Evolutionary conservation across 768 basidiomycete genomes (phyloP), one percentile per base, ranked within the genome.

Genomic region (Pleurotus platypus): DNA sequence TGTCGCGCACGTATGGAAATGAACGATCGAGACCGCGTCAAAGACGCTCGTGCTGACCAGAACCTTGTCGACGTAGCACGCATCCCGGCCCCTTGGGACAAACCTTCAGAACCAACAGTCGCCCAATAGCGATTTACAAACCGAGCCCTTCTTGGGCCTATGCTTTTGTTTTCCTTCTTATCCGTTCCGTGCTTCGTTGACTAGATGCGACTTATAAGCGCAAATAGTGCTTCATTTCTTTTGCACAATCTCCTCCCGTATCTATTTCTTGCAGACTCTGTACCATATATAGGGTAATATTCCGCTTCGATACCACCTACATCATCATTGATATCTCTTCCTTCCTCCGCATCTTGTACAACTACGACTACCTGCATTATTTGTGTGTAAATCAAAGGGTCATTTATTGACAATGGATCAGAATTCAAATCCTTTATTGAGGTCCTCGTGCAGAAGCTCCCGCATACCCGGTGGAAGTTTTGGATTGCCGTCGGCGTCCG

Each of bases 381-480:
- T 35, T 35, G 30, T 35, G 30, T 30, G 30, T 35, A 35, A 35
- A 35, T 35, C 30, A 35, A 35, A 9, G 30, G 7, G 30, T 2
- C 30, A 48, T 48, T 16, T 24, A 48, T 16, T 48, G 0, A 15
- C 13, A 24, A 24, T 48, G 16, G 16, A 55, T 77, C 72, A 90
- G 67, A 92, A 87, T 47, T 94, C 92, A 63, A 97, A 94, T 5
- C 83, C 79, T 66, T 90, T 87, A 70, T 97, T 84, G 58, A 97
- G 78, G 67, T 98, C 94, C 61, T 91, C 85, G 60, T 89, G 78
- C 20, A 98, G 76, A 46, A 92, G 84, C 64, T 90, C 79, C 53
- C 82, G 83, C 96, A 99, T 99, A 4, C 95, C 95, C 0, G 85
- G 84, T 1, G 96, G 96, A 35, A 99, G 77, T 4, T 83, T 73